These are phyloP conservation scores for Ascoidea rubescens DNA, from an alignment of 805 yeast genomes.

Conservation along the genomic window DNA sequence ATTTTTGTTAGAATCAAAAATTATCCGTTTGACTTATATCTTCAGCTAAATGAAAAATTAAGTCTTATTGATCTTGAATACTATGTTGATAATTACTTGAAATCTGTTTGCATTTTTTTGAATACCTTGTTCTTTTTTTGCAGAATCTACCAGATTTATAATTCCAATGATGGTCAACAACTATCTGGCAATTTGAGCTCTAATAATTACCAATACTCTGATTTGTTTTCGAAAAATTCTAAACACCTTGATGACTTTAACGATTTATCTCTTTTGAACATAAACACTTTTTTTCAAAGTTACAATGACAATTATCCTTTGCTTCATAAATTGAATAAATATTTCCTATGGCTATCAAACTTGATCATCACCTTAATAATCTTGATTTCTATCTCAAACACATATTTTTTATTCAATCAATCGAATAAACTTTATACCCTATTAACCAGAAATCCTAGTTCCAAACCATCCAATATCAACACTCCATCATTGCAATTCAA, in stretches of 20 bases:
- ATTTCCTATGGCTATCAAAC: background rate
- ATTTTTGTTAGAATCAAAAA: background rate
- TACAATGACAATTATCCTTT: no score
- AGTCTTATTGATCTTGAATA: conserved; percentile 5
- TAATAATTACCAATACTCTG: conserved; percentile 2
- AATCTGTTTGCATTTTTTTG: background rate
- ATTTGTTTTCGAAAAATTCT: conserved; percentile 1
- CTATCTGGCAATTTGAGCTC: background rate
- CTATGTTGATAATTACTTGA: conserved; percentile 1
- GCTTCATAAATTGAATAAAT: no score
- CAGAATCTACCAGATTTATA: background rate
- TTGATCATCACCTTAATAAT: background rate
- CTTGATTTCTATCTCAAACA: no score
- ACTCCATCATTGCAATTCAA: no score
- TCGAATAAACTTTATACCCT: no score
- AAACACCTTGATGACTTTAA: background rate
- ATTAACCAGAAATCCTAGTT: background rate
- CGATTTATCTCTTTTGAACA: background rate
- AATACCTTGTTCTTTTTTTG: background rate
- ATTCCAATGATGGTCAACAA: background rate
- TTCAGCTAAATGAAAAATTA: conserved; percentile 2
- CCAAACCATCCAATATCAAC: background rate
- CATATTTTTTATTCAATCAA: no score
- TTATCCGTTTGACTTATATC: conserved; percentile 6
- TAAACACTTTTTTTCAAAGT: no score